Base-by-base conservation (phyloP, 1,284 basidiomycete species). In the Ceratobasidium sp. region DNA sequence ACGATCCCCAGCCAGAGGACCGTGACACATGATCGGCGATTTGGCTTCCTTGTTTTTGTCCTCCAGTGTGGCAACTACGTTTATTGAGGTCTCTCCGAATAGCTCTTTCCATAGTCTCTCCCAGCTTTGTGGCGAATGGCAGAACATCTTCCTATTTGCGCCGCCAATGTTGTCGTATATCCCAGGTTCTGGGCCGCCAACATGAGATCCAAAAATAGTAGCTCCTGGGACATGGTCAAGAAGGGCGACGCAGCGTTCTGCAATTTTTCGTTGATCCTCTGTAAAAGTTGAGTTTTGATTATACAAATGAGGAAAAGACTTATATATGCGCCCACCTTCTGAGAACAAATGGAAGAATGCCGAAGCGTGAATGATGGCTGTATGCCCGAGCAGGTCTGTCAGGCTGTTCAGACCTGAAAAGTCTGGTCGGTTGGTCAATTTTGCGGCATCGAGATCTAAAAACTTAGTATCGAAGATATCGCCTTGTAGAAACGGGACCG, bases 331-430 rank as follows among this genome's bases (percentile, higher is more conserved):
- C 46, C 0, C 42, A 75, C 72, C 72, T 64, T 89, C 85, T 71
- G 84, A 80, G 83, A 90, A 90, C 33, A 90, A 84, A 81, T 90
- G 89, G 83, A 90, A 90, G 82, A 90, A 86, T 0, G 86, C 82
- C 13, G 87, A 87, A 4, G 87, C 85, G 80, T 89, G 87, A 44
- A 90, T 88, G 15, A 85, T 88, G 12, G 88, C 86, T 53, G 88
- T 82, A 70, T 86, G 85, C 4, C 87, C 87, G 61, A 85, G 86
- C 0, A 90, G 85, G 1, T 86, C 86, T n/a, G 84, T 88, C 53
- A 90, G 84, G 15, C 84, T 84, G 4, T 81, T 86, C 28, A 89
- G 79, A 5, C 79, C 70, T 12, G 81, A 79, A 4, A 89, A 82
- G 51, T 82, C 82, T 18, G 86, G 85, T 1, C 83, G 82, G 2